Percentiles rank a stretch among this genome's conserved stretches.
Conservation (phyloP, 2,329 filamentous ascomycete genomes). For the Colletotrichum spinosum region DNA sequence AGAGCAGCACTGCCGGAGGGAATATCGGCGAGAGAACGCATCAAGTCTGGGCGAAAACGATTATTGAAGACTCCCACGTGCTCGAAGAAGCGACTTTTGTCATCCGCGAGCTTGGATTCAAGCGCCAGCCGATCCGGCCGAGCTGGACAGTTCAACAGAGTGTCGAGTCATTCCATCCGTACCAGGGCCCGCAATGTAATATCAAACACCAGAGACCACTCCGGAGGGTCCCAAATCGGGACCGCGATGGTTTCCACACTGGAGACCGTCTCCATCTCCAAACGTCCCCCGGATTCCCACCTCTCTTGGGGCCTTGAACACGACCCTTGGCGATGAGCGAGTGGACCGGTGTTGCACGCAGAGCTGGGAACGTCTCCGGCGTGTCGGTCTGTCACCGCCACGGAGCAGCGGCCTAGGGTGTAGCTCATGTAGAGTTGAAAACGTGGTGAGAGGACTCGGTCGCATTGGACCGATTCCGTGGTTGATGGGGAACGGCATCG, state of each 20-base stretch:
- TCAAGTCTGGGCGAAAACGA: not conserved
- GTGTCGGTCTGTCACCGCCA: conserved; percentile 22
- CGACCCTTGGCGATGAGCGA: conserved; percentile 17
- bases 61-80: conserved; percentile 20
- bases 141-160: not conserved
- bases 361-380: not conserved
- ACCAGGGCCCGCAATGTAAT: conserved; percentile 5
- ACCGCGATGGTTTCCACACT: not conserved
- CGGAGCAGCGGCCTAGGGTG: not conserved
- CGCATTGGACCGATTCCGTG: not conserved
- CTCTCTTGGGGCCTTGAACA: conserved; percentile 11
- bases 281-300: conserved; percentile 22
- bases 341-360: not conserved
- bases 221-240: not conserved
- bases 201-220: conserved; percentile 7
- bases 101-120: not conserved
- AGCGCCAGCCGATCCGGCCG: conserved; percentile 10
- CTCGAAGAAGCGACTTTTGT: not conserved
- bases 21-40: not conserved
- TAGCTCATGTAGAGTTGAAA: not conserved
- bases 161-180: conserved; percentile 19
- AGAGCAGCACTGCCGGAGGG: not conserved
- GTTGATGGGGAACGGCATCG: not conserved
- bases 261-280: not conserved
- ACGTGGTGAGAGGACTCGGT: conserved; percentile 14